phyloP scores from a whole-genome alignment of 2,329 filamentous ascomycete species.

The Grosmannia serpens region DNA sequence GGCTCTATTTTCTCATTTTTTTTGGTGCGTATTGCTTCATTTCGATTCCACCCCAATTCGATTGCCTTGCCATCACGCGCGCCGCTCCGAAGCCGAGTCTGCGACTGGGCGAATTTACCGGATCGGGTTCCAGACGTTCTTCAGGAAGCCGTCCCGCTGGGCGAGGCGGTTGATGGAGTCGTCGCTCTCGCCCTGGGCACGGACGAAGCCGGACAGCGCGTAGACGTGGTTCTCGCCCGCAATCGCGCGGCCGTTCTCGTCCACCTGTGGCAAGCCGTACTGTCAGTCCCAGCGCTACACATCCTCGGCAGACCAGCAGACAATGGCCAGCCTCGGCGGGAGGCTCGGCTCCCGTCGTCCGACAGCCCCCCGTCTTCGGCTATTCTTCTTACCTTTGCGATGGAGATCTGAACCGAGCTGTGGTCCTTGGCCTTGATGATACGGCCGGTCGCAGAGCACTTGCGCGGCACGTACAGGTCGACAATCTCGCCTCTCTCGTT shows the following conservation, averaged over 20 bases:
- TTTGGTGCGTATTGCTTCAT: not conserved
- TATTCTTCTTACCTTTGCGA: conserved; percentile 54
- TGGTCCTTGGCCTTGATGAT: conserved; percentile 99
- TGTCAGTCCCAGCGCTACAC: not conserved
- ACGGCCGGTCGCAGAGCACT: conserved; percentile 97
- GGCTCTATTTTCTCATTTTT: not conserved
- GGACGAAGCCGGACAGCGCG: conserved; percentile 94
- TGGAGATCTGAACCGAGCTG: conserved; percentile 91
- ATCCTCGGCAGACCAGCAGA: no score
- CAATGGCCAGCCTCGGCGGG: no score
- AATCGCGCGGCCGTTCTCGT: conserved; percentile 91
- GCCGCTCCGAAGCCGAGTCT: not conserved
- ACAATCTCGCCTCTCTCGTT: conserved; percentile 58
- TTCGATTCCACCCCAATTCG: not conserved
- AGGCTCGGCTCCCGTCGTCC: not conserved
- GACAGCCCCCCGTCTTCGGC: no score
- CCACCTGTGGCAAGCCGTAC: conserved; percentile 38
- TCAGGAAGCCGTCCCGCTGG: conserved; percentile 92
- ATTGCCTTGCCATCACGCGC: not conserved
- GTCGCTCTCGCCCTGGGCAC: conserved; percentile 95
- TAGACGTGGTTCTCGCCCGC: conserved; percentile 96
- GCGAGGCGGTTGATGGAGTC: conserved; percentile 91
- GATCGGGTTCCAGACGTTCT: conserved; percentile 85
- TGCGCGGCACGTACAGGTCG: conserved; percentile 76
- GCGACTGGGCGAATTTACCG: conserved; percentile 34